Base-by-base conservation (phyloP, 2,329 filamentous ascomycete species). In the Albophoma yamanashiensis region DNA sequence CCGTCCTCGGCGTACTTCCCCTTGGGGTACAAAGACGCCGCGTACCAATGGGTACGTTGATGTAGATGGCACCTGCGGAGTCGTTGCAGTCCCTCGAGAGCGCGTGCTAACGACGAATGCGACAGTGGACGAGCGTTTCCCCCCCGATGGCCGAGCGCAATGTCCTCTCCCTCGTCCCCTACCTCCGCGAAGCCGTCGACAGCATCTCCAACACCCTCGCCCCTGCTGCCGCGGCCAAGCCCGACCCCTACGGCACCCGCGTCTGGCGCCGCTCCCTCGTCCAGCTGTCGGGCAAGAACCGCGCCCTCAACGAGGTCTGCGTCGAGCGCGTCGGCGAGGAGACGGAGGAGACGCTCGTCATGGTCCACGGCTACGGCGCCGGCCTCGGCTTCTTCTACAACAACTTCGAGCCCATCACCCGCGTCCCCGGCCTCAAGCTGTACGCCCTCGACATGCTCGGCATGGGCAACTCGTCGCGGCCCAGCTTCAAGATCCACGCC, bases 301-400 rank as follows among this genome's bases (percentile, higher is more conserved):
- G 94, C 57, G 89, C 87, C 3, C 74, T 99, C 63, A 97, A 99
- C 70, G 94, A 99, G 70, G 94, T 97, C 72, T 92, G 89, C 1
- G 85, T 99, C 2, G 91, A 96, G 76, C 82, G 92, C 57, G 76
- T 91, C 1, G 91, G 86, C 42, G 92, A 97, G 70, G 75, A 87
- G 5, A 83, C 85, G 0, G 88, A 95, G 55, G 88, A 97, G 69
- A 94, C 91, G 52, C 79, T 99, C 20, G 93, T 99, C 53, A 96
- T 99, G 85, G 78, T 99, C 5, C 94, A 99, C 71, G 94, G 94
- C 62, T 99, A 99, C 73, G 94, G 94, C 55, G 94, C 94, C 2
- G 94, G 94, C 0, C 81, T 99, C 0, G 94, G 93, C 27, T 97
- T 99, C 76, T 99, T 96, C 80, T 99, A 97, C 80, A 93, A 94